Base-by-base conservation (phyloP, 1,139 yeast species). In the Hanseniaspora uvarum region DNA sequence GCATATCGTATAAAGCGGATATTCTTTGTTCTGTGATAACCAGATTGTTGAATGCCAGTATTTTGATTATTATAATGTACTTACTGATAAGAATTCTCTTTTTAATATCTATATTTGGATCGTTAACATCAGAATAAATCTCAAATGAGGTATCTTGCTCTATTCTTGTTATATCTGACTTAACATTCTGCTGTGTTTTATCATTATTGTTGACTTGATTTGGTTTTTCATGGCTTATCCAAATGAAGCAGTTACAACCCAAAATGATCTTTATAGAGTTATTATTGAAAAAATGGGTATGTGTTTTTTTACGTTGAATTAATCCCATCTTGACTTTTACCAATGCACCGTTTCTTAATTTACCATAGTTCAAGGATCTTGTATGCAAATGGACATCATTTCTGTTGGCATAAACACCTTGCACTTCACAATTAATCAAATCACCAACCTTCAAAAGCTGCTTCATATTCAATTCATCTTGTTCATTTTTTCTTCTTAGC, bases 101-200 rank as follows among this genome's bases (percentile, higher is more conserved):
- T 21, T 78, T 72, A 18, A 72, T 69, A 4, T 85, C 70, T 21
- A 94, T 83, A 26, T 70, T 64, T 12, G 47, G 47, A 59, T 89
- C 97, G 65, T 94, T 94, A 57, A 78, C 77, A 67, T 94, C 98
- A 54, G 94, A 83, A 69, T 94, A 94, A 53, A 94, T 92, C 63
- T 89, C 95, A 89, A 94, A 82, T 1, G 96, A 85, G 47, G 95
- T 84, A 64, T 88, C 95, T 65, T 92, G 96, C 65, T 94, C 97
- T 50, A 92, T 70, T 60, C 94, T 75, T 6, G 96, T 88, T 55
- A 92, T 85, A 1, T 86, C 85, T 8, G 83, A 61, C 34, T 53
- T 48, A n/a, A 47, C 18, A 16, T 44, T 23, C n/a, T 0, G 76
- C 67, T 72, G 72, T 50, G 64, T 67, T 23, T 66, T 63, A 34